These are phyloP conservation scores for Mycena sanguinolenta DNA, from an alignment of 768 basidiomycete species.

Conservation along the genomic window DNA sequence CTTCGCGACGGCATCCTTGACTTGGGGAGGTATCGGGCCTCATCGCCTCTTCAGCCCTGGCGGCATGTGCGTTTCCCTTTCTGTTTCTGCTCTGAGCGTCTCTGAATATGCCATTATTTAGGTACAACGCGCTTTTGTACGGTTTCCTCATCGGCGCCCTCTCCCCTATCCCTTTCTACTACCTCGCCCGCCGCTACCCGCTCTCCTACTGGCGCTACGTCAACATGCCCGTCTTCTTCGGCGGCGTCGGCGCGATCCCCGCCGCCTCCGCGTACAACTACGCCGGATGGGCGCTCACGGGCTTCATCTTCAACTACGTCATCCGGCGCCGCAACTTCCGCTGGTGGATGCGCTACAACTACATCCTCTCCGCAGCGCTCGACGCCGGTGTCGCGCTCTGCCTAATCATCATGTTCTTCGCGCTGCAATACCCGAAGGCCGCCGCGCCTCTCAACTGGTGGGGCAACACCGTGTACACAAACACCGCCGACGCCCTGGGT, in stretches of 20 bases:
- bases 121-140: constrained; percentile 75
- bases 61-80: constrained; percentile 56
- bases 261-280: constrained; percentile 93
- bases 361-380: constrained; percentile 83
- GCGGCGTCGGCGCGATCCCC: constrained; percentile 79
- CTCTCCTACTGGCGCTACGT: constrained; percentile 86
- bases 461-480: constrained; percentile 82
- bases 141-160: constrained; percentile 83
- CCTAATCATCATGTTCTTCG: constrained; percentile 75
- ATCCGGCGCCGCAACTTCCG: constrained; percentile 79
- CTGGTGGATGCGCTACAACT: constrained; percentile 94
- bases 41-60: constrained; percentile 75
- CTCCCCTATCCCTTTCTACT: constrained; percentile 85
- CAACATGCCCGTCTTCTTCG: constrained; percentile 89
- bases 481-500: constrained; percentile 78
- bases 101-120: constrained; percentile 38
- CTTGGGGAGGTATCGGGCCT: constrained; percentile 90
- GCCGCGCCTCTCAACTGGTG: constrained; percentile 77
- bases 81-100: constrained; percentile 6
- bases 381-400: constrained; percentile 75
- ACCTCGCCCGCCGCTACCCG: constrained; percentile 84
- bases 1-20: constrained; percentile 78
- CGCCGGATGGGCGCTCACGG: constrained; percentile 79
- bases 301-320: constrained; percentile 91
- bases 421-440: constrained; percentile 67